phyloP scores from a whole-genome alignment of 306 rosid species.

The Trifolium fragiferum region DNA sequence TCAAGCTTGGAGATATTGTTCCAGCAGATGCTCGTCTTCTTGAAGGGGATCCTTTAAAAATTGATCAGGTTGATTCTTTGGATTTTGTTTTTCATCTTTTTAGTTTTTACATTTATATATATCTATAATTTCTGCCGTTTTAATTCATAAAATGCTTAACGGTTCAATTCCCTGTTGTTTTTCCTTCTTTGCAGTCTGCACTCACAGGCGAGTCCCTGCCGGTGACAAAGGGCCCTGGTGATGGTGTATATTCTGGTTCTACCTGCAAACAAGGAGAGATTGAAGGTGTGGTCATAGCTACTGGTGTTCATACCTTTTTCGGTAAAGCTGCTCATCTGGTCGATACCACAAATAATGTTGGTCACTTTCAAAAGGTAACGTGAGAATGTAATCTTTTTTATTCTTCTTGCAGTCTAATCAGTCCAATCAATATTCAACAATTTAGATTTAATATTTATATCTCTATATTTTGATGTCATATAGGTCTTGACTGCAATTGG shows the following conservation, averaged over 20 bases:
- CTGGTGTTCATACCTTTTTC: conserved; percentile 97
- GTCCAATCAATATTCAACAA: neutral
- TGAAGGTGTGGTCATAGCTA: conserved; percentile 96
- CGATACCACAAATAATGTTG: conserved; percentile 94
- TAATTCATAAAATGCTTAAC: conserved; percentile 10
- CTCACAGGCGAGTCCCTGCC: conserved; percentile 98
- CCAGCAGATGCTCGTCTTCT: conserved; percentile 98
- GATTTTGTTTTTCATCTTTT: neutral
- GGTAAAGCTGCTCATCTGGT: conserved; percentile 99
- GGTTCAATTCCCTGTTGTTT: conserved; percentile 9
- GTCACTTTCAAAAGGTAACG: conserved; percentile 94
- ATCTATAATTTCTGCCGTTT: conserved; percentile 1
- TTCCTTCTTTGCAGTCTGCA: conserved; percentile 70
- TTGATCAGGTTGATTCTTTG: conserved; percentile 72
- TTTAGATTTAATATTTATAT: conserved; percentile 32
- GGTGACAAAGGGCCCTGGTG: conserved; percentile 95
- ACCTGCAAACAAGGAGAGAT: conserved; percentile 99
- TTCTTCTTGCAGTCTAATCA: neutral
- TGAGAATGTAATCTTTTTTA: neutral
- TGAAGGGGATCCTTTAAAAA: conserved; percentile 96
- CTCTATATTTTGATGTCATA: conserved; percentile 9
- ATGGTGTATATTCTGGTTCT: conserved; percentile 96
- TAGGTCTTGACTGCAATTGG: conserved; percentile 99
- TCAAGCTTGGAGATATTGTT: conserved; percentile 91
- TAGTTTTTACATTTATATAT: neutral